Percentiles rank a stretch among this genome's conserved stretches.
Evolutionary conservation across 441 rosid genomes (phyloP).

Genomic region (Macaranga tanarius): DNA sequence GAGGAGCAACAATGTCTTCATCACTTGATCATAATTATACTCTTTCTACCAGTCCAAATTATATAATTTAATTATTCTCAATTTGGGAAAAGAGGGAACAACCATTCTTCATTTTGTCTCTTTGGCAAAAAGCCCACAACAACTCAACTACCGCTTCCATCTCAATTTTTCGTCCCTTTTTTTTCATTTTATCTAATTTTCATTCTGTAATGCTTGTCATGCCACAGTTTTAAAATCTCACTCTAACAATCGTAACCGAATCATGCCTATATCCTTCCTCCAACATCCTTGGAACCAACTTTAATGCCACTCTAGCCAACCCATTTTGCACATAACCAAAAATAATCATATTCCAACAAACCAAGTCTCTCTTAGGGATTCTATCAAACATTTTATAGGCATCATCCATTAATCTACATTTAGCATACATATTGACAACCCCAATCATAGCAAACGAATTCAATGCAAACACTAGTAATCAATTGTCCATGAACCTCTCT

Average conservation of each 20-base stretch:
- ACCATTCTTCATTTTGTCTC: constrained; percentile 21
- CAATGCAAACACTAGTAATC: constrained; percentile 50
- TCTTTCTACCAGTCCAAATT: too few species aligned
- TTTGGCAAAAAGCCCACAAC: constrained; percentile 7
- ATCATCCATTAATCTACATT: constrained; percentile 52
- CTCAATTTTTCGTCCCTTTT: constrained; percentile 5
- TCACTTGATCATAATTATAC: too few species aligned
- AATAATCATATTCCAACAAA: constrained; percentile 81
- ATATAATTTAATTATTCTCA: too few species aligned
- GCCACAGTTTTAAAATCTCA: too few species aligned
- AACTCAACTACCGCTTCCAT: constrained; percentile 27
- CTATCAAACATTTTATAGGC: constrained; percentile 73
- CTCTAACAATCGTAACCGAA: constrained; percentile 65
- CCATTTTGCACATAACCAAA: constrained; percentile 82
- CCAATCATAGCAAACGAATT: constrained; percentile 74
- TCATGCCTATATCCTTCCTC: constrained; percentile 62
- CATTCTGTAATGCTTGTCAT: too few species aligned
- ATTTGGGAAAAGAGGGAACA: too few species aligned
- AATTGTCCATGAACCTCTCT: constrained; percentile 78
- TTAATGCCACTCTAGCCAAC: constrained; percentile 54
- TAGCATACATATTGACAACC: constrained; percentile 65
- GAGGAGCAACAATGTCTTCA: too few species aligned
- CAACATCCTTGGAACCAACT: constrained; percentile 57
- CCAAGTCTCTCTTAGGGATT: constrained; percentile 82
- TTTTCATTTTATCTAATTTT: too few species aligned